Base-by-base conservation (phyloP, 345 rosid genomes). In the Geranium rotundifolium region DNA sequence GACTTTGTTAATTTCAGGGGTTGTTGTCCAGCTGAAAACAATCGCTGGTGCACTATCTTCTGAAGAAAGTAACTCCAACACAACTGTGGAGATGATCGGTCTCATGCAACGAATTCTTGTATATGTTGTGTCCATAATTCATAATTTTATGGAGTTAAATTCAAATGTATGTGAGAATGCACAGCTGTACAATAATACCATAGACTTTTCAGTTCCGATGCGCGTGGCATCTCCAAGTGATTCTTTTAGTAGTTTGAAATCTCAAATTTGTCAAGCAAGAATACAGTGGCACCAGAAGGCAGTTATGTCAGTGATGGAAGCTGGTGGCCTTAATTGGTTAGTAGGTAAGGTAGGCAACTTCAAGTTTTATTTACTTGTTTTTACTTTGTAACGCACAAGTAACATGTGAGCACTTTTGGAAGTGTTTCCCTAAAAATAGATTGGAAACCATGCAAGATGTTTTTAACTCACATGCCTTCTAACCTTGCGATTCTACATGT, bases 281-380 rank as follows among this genome's bases (percentile, higher is more conserved):
- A 62, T 79, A 54, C 72, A 69, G 64, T 86, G 92, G 92, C 81
- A 72, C 75, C 79, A 77, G 63, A 83, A 77, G 72, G 92, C 89
- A 37, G 79, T 86, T 70, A 73, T 83, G 60, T 83, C 84, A 50
- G 80, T 86, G 69, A 83, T 86, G 92, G 92, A 86, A 77, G 92
- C 92, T 27, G 92, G 92, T 67, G 92, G 87, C 63, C 85, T 86
- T 74, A 83, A 83, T 69, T 86, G 92, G 92, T 84, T 86, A 79
- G 92, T 86, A 86, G 92, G 92, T 86, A 86, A 86, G 89, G 85
- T 82, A 84, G 79, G 87, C 81, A 67, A 62, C 75, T 83, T 63
- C 41, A 68, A 62, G 67, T 72, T 70, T 73, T 67, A 56, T 58
- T 29, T n/a, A 64, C 55, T 27, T 59, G 57, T 31, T 50, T 66